Percentiles rank a stretch among this genome's conserved stretches.
These are phyloP conservation scores for Hanseniaspora lindneri DNA, from an alignment of 805 yeast species.

Conservation along the genomic window DNA sequence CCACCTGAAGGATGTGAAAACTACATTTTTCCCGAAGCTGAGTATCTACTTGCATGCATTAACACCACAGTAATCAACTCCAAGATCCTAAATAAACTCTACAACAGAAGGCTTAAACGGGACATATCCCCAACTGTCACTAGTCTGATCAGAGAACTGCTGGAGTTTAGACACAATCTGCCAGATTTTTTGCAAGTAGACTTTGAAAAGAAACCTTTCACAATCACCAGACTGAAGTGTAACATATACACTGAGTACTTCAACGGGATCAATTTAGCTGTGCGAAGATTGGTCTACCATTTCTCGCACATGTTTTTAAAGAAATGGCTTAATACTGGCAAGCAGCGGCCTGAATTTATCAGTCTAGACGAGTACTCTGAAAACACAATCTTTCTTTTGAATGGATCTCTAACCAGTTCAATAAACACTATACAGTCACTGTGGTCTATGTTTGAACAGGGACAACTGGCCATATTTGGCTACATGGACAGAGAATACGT, in stretches of 20 bases:
- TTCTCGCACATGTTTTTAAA: constrained; percentile 58
- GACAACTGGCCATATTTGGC: constrained; percentile 76
- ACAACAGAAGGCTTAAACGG: constrained; percentile 64
- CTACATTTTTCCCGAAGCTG: constrained; percentile 69
- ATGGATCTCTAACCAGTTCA: constrained; percentile 70
- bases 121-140: constrained; percentile 65
- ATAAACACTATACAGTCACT: constrained; percentile 60
- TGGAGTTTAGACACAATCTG: constrained; percentile 54
- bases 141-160: constrained; percentile 51
- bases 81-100: constrained; percentile 52
- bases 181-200: constrained; percentile 58
- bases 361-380: constrained; percentile 58
- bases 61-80: constrained; percentile 71
- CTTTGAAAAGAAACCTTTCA: constrained; percentile 39
- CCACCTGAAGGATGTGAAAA: constrained; percentile 52
- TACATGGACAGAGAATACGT: constrained; percentile 79
- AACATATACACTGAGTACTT: constrained; percentile 74
- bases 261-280: constrained; percentile 70
- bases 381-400: constrained; percentile 53
- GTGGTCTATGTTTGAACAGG: constrained; percentile 64
- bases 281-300: constrained; percentile 63
- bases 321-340: constrained; percentile 34
- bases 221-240: constrained; percentile 53
- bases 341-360: constrained; percentile 30
- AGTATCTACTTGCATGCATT: constrained; percentile 62